Conservation (phyloP, 257 asterid species). For the Gardenia jasminoides region DNA sequence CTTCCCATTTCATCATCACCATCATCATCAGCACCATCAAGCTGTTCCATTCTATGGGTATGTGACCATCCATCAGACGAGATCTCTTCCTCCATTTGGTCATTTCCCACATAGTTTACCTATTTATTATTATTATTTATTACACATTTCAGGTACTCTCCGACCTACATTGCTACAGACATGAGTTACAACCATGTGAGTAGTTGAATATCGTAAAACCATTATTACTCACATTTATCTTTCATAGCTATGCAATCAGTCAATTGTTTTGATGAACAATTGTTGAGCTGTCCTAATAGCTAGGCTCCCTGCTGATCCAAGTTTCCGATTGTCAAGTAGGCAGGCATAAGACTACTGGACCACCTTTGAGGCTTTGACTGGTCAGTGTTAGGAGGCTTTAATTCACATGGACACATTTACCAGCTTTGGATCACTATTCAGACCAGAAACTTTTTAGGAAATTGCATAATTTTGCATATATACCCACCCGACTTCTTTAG, state of each 20-base stretch:
- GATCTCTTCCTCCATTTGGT: background rate
- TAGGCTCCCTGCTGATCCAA: background rate
- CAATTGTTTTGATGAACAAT: background rate
- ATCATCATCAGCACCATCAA: conserved; percentile 58
- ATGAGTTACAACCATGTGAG: conserved; percentile 79
- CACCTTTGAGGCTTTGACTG: background rate
- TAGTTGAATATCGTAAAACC: background rate
- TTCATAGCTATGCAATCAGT: background rate
- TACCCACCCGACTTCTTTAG: too few species aligned
- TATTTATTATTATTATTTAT: background rate
- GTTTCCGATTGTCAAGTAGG: background rate
- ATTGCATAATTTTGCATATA: too few species aligned
- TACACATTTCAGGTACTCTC: conserved; percentile 46
- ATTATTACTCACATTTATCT: too few species aligned
- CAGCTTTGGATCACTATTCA: too few species aligned
- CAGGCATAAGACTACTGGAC: background rate
- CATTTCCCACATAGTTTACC: background rate
- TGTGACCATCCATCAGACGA: background rate
- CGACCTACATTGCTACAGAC: conserved; percentile 68
- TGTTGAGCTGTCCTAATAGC: background rate
- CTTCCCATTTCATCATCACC: conserved; percentile 22
- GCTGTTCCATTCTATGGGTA: conserved; percentile 74
- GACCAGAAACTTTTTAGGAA: background rate
- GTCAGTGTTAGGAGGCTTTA: background rate
- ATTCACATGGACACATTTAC: background rate